A percentile compares a stretch with the other conserved stretches of the same genome.
These are phyloP conservation scores for Diaporthe longicolla DNA, from an alignment of 2,329 filamentous ascomycete species.

Conservation along the genomic window DNA sequence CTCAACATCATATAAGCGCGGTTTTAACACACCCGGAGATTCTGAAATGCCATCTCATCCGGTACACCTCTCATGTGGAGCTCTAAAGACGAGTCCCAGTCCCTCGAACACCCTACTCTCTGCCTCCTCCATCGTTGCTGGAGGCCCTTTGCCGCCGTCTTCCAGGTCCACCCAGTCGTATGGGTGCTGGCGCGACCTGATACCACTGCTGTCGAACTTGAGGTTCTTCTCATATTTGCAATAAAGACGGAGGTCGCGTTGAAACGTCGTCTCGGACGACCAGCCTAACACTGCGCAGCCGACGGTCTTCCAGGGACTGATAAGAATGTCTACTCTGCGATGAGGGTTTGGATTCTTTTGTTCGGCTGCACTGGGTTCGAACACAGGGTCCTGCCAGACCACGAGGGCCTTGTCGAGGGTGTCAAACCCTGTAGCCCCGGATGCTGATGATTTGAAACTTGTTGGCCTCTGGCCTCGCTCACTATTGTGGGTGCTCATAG, in stretches of 20 bases:
- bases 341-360: slow-evolving; percentile 80
- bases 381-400: slow-evolving; percentile 85
- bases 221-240: slow-evolving; percentile 79
- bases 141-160: slow-evolving; percentile 64
- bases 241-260: slow-evolving; percentile 86
- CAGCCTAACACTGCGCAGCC: slow-evolving; percentile 92
- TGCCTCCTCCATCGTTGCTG: slow-evolving; percentile 77
- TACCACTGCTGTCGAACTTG: slow-evolving; percentile 94
- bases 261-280: slow-evolving; percentile 90
- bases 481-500: slow-evolving; percentile 77
- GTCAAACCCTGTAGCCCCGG: slow-evolving; percentile 79
- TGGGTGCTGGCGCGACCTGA: slow-evolving; percentile 69
- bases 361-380: slow-evolving; percentile 53
- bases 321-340: slow-evolving; percentile 91
- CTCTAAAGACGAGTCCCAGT: slow-evolving; percentile 77
- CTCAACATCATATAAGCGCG: no score
- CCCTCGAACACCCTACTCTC: slow-evolving; percentile 86
- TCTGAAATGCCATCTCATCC: slow-evolving; percentile 57
- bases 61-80: slow-evolving; percentile 78
- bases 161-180: slow-evolving; percentile 79
- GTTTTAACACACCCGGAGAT: no score
- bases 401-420: slow-evolving; percentile 92
- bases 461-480: slow-evolving; percentile 77
- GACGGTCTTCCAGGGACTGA: slow-evolving; percentile 88
- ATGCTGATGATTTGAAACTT: slow-evolving; percentile 58